These are phyloP conservation scores for Vicia villosa DNA, from an alignment of 306 rosid species.

Conservation along the genomic window DNA sequence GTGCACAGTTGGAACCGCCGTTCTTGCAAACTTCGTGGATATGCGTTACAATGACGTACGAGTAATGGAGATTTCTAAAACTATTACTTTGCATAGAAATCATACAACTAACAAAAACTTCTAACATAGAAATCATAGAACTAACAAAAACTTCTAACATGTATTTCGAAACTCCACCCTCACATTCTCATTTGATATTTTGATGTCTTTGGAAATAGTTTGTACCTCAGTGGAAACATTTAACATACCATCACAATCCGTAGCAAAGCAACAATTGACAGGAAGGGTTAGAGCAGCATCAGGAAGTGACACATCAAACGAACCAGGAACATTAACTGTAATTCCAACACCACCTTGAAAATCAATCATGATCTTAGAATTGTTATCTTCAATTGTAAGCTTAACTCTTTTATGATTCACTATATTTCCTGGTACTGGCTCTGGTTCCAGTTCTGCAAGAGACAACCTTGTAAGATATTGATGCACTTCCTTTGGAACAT, in stretches of 20 bases:
- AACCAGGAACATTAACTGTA: not conserved
- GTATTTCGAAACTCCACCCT: not conserved
- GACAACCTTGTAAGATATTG: not conserved
- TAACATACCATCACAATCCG: not conserved
- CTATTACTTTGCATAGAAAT: no score
- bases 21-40: no score
- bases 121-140: not conserved
- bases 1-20: no score
- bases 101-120: no score
- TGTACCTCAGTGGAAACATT: not conserved
- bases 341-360: not conserved
- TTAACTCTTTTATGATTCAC: no score
- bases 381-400: no score
- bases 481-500: not conserved
- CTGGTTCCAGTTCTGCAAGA: no score
- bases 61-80: no score
- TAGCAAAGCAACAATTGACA: not conserved
- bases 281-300: not conserved
- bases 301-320: not conserved
- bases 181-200: not conserved
- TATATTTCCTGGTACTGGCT: no score
- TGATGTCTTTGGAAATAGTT: not conserved
- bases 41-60: no score
- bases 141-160: not conserved
- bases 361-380: no score